Conservation (phyloP, 805 yeast genomes). For the Saccharomycopsis malanga region DNA sequence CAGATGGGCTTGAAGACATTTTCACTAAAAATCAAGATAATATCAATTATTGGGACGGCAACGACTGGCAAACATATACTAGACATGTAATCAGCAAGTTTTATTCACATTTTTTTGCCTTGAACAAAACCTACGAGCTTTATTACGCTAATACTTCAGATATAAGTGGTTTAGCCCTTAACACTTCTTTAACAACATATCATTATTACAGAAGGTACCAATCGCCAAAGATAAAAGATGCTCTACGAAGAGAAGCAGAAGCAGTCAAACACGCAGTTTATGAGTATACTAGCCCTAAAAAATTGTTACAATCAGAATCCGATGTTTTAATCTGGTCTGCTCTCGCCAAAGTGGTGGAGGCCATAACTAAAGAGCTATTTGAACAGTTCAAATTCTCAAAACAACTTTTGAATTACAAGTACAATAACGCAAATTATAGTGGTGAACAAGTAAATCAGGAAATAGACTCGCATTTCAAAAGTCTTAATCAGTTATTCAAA, state of each 20-base stretch:
- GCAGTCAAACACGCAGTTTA: conserved; percentile 34
- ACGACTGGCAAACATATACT: conserved; percentile 51
- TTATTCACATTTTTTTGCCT: conserved; percentile 38
- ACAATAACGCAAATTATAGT: conserved; percentile 19
- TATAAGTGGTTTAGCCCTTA: conserved; percentile 27
- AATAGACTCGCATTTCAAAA: conserved; percentile 15
- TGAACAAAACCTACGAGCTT: conserved; percentile 34
- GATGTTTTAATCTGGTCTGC: conserved; percentile 48
- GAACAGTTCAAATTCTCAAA: conserved; percentile 31
- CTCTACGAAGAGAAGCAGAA: conserved; percentile 21
- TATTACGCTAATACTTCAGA: conserved; percentile 14
- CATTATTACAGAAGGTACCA: conserved; percentile 40
- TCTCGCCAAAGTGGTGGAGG: conserved; percentile 33
- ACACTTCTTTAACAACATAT: conserved; percentile 36
- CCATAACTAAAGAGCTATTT: conserved; percentile 33
- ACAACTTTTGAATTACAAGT: conserved; percentile 24
- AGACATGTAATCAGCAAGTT: conserved; percentile 45
- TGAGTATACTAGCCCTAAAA: conserved; percentile 42
- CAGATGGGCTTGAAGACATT: conserved; percentile 30
- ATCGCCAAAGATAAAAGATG: conserved; percentile 20
- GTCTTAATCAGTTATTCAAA: conserved; percentile 25
- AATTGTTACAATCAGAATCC: conserved; percentile 31
- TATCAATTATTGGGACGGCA: conserved; percentile 36
- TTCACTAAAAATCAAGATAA: conserved; percentile 25
- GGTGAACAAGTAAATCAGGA: conserved; percentile 22